Evolutionary conservation across 176 grass and related monocot species (phyloP).

Genomic region (Ensete ventricosum): DNA sequence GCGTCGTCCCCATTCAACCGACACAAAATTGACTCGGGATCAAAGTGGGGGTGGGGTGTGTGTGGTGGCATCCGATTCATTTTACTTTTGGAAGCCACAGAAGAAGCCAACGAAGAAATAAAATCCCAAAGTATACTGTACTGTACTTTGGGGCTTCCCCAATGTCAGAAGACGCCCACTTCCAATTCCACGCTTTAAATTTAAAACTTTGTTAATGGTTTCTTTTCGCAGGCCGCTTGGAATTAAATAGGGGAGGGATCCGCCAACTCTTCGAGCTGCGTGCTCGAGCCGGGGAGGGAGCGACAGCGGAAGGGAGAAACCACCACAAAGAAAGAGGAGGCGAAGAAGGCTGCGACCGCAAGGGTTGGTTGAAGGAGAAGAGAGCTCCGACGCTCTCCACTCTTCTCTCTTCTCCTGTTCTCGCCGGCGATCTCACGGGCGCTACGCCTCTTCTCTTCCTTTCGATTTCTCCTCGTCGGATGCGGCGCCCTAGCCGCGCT

Average conservation of each 20-base stretch:
- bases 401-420: background rate
- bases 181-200: too few relatives aligned
- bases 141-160: too few relatives aligned
- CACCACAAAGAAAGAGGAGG: background rate
- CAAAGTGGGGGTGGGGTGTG: background rate
- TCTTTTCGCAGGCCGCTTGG: background rate
- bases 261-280: background rate
- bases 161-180: too few relatives aligned
- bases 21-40: too few relatives aligned
- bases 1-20: too few relatives aligned
- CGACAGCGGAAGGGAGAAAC: background rate
- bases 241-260: background rate
- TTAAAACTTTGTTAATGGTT: background rate
- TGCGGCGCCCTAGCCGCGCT: background rate
- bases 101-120: background rate
- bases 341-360: background rate
- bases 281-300: background rate
- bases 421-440: background rate
- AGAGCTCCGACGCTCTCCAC: background rate
- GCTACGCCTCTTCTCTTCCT: background rate
- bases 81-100: background rate
- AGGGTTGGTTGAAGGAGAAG: background rate
- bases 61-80: background rate
- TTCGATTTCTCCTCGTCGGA: background rate
- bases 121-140: background rate